Percentiles rank a stretch among this genome's conserved stretches.
phyloP scores from a whole-genome alignment of 345 rosid species.

The Arabidopsis suecica region DNA sequence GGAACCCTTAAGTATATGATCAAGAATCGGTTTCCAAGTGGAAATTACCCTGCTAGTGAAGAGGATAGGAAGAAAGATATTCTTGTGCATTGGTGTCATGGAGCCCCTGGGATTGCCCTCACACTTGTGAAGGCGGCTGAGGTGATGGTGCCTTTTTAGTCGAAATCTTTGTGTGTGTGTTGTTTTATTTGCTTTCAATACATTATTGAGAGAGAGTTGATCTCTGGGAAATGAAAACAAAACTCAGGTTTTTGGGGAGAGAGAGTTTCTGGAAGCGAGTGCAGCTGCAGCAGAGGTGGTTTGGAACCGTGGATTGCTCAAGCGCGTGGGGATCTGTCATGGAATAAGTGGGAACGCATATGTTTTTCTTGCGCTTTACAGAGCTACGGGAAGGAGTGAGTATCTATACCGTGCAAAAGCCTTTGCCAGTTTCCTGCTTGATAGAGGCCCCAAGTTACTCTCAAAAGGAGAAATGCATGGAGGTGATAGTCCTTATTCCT shows the following conservation, averaged over 20 bases:
- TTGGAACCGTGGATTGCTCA: constrained; percentile 72
- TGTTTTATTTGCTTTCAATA: not conserved
- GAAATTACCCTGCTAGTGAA: constrained; percentile 68
- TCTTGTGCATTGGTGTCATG: constrained; percentile 86
- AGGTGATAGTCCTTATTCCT: constrained; percentile 65
- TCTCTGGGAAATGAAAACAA: constrained; percentile 1
- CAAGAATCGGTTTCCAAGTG: constrained; percentile 57
- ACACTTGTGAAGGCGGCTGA: constrained; percentile 70
- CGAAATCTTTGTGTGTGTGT: not conserved
- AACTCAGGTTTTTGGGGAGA: constrained; percentile 63
- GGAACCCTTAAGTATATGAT: constrained; percentile 62
- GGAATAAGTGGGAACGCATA: constrained; percentile 74
- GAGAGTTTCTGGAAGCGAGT: constrained; percentile 63
- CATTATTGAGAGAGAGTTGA: not conserved
- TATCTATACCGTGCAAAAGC: constrained; percentile 69
- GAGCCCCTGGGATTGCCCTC: constrained; percentile 74
- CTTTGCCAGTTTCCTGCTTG: constrained; percentile 69
- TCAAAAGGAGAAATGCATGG: constrained; percentile 68
- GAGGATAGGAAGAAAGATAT: constrained; percentile 48
- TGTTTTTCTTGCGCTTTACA: constrained; percentile 63
- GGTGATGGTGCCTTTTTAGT: constrained; percentile 45
- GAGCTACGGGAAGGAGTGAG: constrained; percentile 56
- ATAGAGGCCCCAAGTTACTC: constrained; percentile 57
- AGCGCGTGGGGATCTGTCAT: constrained; percentile 76
- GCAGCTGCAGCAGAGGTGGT: constrained; percentile 66